Evolutionary conservation across 768 basidiomycete species (phyloP).

Genomic region (Pisolithus orientalis): DNA sequence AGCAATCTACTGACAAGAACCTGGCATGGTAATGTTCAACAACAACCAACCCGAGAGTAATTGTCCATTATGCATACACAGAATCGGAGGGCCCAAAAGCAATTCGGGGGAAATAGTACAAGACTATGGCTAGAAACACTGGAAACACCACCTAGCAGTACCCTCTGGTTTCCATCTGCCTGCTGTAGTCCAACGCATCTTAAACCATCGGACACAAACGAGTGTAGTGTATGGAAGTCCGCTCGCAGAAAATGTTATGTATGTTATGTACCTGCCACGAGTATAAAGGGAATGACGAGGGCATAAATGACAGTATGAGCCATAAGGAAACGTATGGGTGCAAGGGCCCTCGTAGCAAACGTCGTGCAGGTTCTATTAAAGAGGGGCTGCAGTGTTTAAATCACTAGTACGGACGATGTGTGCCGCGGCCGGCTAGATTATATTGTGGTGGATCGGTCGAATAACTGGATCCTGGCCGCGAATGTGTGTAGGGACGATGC

Average conservation of each 20-base stretch:
- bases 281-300: slow-evolving; percentile 7
- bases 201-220: neutral
- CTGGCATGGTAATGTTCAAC: too few relatives aligned
- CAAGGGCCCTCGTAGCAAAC: slow-evolving; percentile 5
- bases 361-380: neutral
- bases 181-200: neutral
- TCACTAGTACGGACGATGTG: slow-evolving; percentile 16
- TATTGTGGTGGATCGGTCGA: slow-evolving; percentile 15
- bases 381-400: neutral
- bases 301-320: slow-evolving; percentile 3
- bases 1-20: too few relatives aligned
- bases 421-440: slow-evolving; percentile 28
- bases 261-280: slow-evolving; percentile 2
- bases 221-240: neutral
- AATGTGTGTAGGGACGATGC: slow-evolving; percentile 46
- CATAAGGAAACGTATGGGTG: neutral
- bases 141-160: slow-evolving; percentile 5
- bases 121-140: neutral
- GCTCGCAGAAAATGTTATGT: slow-evolving; percentile 10
- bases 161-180: neutral
- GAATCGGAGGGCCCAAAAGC: neutral
- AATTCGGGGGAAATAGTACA: neutral
- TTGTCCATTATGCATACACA: neutral
- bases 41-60: too few relatives aligned
- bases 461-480: slow-evolving; percentile 10